These are phyloP conservation scores for Neurospora sp. DNA, from an alignment of 495 filamentous ascomycete genomes.

Conservation along the genomic window DNA sequence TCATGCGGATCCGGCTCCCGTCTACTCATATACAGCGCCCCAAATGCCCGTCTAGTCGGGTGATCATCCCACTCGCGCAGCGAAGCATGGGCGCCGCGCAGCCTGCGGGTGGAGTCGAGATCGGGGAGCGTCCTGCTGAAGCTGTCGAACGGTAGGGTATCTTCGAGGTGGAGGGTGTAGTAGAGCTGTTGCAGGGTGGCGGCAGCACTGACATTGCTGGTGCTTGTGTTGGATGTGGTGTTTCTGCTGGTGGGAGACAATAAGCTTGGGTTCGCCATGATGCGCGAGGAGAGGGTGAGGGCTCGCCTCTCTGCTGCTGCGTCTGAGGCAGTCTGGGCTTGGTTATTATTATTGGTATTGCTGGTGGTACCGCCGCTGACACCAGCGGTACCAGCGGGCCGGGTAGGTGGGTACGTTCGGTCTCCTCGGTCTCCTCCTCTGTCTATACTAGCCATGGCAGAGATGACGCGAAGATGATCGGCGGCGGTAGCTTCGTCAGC, in stretches of 20 bases:
- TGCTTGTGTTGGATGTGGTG: background rate
- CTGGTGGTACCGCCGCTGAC: background rate
- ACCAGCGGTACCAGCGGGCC: background rate
- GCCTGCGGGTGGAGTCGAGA: background rate
- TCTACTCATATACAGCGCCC: constrained; percentile 10
- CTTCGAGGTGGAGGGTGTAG: background rate
- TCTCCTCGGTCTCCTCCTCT: background rate
- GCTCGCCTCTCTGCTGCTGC: constrained; percentile 7
- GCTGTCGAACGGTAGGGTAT: background rate
- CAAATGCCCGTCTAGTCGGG: constrained; percentile 10
- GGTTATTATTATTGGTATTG: constrained; percentile 1
- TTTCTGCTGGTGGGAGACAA: background rate
- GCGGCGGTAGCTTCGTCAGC: background rate
- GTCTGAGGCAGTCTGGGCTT: constrained; percentile 1
- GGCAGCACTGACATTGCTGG: background rate
- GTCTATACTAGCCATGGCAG: background rate
- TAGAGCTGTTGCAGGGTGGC: background rate
- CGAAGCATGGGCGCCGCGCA: background rate
- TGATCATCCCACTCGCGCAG: constrained; percentile 23
- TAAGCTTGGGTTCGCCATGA: constrained; percentile 8
- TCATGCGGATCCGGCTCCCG: constrained; percentile 31
- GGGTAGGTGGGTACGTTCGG: background rate
- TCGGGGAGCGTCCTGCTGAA: background rate
- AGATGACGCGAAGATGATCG: background rate
- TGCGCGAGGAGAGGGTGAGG: constrained; percentile 8